Percentiles rank a stretch among this genome's conserved stretches.
These are phyloP conservation scores for Colletotrichum abscissum DNA, from an alignment of 2,329 filamentous ascomycete species.

Conservation along the genomic window DNA sequence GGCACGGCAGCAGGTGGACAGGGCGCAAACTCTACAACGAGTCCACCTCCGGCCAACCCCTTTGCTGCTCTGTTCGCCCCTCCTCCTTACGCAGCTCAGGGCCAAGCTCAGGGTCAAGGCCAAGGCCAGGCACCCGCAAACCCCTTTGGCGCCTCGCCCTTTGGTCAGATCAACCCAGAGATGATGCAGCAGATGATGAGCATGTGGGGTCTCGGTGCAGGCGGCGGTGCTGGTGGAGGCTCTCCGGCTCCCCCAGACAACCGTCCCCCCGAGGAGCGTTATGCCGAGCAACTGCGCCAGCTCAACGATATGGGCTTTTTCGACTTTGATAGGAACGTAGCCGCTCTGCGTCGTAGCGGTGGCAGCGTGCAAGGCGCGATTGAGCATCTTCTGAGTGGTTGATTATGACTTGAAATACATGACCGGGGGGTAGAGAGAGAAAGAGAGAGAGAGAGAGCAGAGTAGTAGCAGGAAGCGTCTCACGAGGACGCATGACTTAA, in stretches of 20 bases:
- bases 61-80: slow-evolving; percentile 72
- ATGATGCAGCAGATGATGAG: slow-evolving; percentile 66
- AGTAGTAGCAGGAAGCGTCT: not conserved
- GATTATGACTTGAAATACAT: slow-evolving; percentile 7
- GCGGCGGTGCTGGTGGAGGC: slow-evolving; percentile 47
- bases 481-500: slow-evolving; percentile 15
- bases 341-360: slow-evolving; percentile 86
- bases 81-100: slow-evolving; percentile 46
- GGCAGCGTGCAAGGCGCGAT: slow-evolving; percentile 95
- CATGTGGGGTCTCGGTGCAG: slow-evolving; percentile 55
- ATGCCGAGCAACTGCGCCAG: slow-evolving; percentile 89
- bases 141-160: slow-evolving; percentile 55
- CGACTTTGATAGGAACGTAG: slow-evolving; percentile 94
- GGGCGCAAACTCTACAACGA: slow-evolving; percentile 41
- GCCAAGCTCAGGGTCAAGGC: slow-evolving; percentile 43
- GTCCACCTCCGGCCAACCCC: slow-evolving; percentile 67
- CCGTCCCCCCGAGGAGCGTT: slow-evolving; percentile 92
- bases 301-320: slow-evolving; percentile 99
- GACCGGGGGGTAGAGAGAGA: not conserved
- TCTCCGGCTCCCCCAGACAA: slow-evolving; percentile 76
- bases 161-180: slow-evolving; percentile 61
- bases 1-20: slow-evolving; percentile 37
- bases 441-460: not conserved
- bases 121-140: slow-evolving; percentile 45
- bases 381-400: slow-evolving; percentile 72